Evolutionary conservation across 139 green algal species (phyloP).

Genomic region (Chlorella sp.): DNA sequence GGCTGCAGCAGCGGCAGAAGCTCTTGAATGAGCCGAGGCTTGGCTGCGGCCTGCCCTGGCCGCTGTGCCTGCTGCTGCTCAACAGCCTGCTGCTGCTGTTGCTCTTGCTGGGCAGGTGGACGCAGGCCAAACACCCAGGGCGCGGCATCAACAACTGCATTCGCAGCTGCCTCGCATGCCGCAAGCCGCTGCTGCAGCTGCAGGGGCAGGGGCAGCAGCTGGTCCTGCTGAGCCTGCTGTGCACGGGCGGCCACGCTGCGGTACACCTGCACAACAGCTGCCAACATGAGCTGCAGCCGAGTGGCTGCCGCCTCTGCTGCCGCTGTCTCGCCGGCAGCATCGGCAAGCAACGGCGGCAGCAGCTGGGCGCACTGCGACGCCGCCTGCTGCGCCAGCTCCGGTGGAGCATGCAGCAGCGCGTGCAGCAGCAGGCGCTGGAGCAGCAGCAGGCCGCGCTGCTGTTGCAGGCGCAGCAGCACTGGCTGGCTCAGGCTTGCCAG

Average conservation of each 20-base stretch:
- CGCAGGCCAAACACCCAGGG: neutral
- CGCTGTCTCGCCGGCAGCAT: neutral
- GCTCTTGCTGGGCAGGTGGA: too few relatives aligned
- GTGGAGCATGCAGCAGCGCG: neutral
- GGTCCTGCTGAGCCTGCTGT: conserved; percentile 14
- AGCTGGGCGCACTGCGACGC: neutral
- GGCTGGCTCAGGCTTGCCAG: neutral
- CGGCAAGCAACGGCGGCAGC: conserved; percentile 24
- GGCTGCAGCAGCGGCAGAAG: conserved; percentile 1
- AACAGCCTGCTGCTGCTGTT: neutral
- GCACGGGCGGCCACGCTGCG: neutral
- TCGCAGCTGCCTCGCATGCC: neutral
- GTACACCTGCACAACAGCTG: neutral
- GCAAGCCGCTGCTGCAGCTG: conserved; percentile 24
- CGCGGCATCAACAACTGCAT: neutral
- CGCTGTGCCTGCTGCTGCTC: too few relatives aligned
- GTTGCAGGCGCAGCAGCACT: neutral
- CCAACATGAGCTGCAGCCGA: conserved; percentile 25
- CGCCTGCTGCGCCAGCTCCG: conserved; percentile 10
- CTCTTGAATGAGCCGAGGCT: neutral
- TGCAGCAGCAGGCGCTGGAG: conserved; percentile 24
- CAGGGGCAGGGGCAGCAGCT: conserved; percentile 25
- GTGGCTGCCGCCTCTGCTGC: neutral
- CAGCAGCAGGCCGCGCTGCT: conserved; percentile 15
- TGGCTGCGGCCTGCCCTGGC: neutral